Conservation (phyloP, 73 alveolate species). For the Diophrys appendiculata region DNA sequence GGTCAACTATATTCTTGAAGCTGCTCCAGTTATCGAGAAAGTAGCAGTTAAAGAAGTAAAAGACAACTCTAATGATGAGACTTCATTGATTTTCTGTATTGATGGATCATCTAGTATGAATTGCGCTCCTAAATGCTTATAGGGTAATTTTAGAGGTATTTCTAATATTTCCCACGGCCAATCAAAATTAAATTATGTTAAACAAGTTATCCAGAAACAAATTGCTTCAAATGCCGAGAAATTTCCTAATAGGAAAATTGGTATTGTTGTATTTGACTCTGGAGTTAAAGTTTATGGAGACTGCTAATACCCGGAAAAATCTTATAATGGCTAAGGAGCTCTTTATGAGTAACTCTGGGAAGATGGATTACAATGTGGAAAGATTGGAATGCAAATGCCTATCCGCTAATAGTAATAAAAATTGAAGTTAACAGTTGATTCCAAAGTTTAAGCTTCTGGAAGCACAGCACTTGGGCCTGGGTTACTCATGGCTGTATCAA, state of each 20-base stretch:
- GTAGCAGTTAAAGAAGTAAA: slow-evolving; percentile 27
- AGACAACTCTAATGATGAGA: slow-evolving; percentile 30
- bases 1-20: slow-evolving; percentile 53
- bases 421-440: no score
- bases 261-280: slow-evolving; percentile 87
- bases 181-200: no score
- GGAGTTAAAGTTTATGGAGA: slow-evolving; percentile 90
- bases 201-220: slow-evolving; percentile 74
- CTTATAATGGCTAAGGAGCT: no score
- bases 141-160: slow-evolving; percentile 66
- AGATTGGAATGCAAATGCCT: no score
- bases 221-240: slow-evolving; percentile 64
- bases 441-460: slow-evolving; percentile 84
- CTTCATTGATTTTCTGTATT: slow-evolving; percentile 80
- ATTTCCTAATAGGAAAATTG: slow-evolving; percentile 83
- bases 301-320: no score
- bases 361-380: no score
- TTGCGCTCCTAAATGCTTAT: slow-evolving; percentile 71
- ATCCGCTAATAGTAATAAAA: no score
- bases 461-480: slow-evolving; percentile 87
- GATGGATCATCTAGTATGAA: slow-evolving; percentile 91
- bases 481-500: slow-evolving; percentile 49
- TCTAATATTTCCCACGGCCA: no score
- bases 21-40: slow-evolving; percentile 19
- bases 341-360: no score